Evolutionary conservation across 2,329 filamentous ascomycete species (phyloP), one percentile per base, ranked within the genome.

Genomic region (Didymella exigua): DNA sequence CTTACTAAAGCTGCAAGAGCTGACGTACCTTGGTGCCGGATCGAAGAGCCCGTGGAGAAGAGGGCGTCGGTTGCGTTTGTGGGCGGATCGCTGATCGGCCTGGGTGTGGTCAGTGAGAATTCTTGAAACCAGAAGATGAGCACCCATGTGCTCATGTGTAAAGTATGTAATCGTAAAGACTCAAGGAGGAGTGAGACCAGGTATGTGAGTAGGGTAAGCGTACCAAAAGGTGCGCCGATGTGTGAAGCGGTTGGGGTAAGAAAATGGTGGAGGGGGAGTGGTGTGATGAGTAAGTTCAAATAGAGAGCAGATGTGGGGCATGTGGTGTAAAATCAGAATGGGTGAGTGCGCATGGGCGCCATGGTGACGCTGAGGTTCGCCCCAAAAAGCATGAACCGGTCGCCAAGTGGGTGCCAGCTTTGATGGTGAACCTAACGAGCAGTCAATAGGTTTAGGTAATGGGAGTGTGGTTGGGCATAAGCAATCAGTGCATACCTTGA

Each of bases 1-100:
- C 33, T 29, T 26, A 26, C n/a, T n/a, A 27, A 31, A 47, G 30
- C 29, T 30, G 24, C 3, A 31, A 27, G 16, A 34, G 41, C n/a
- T 45, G 24, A 61, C 51, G 19, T 61, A 67, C 62, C 53, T 64
- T 59, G 53, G 46, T 52, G 18, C 53, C 29, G 37, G 50, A 57
- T 51, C 48, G 13, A 18, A 31, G 43, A 54, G 43, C 51, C 37
- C 11, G 33, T 37, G 36, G 38, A 37, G 42, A 21, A 37, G 27
- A 26, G 19, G 23, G 52, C 38, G 58, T 48, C n/a, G 52, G 40
- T 23, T 36, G 42, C 41, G 56, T 60, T 48, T 56, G 50, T 43
- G 49, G 38, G 41, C 38, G 37, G 46, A 54, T 55, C 44, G 29
- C 37, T 26, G 54, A 57, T 56, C 46, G 36, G 41, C 40, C 60